Evolutionary conservation across 257 asterid genomes (phyloP), one percentile per base, ranked within the genome.

Genomic region (Verbena officinalis): DNA sequence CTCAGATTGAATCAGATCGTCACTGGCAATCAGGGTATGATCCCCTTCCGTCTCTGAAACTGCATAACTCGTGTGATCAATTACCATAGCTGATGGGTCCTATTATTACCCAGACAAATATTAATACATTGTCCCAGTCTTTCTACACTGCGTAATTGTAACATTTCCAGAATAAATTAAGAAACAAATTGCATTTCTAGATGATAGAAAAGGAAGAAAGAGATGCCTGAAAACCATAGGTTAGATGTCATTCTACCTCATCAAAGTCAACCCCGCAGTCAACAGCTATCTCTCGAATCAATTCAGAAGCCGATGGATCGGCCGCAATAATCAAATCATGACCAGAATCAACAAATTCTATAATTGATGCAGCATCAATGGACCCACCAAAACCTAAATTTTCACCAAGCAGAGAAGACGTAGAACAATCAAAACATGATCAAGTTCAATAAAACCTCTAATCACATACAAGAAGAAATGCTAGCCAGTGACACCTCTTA

Each of bases 211-310:
- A 19, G 51, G 21, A 22, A 55, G 6, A 9, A 24, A 33, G 19
- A 40, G 13, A 22, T 22, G 58, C 67, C 38, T 42, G 7, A 19
- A 38, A 45, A 44, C 43, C 54, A 22, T 45, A 55, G 3, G 12
- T 4, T 20, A 20, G 4, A 43, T 16, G 39, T 19, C 55, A 30
- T n/a, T 19, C 19, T 66, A 85, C 96, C 97, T 90, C 97, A 67
- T 90, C 96, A 57, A 90, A 85, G 74, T 90, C 96, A 80, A 85
- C 84, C 55, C 96, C 97, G 62, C 96, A 85, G 65, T 90, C 96
- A 2, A 80, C 74, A 30, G 92, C 95, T 70, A 90, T 81, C 67
- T 85, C 92, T 13, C 89, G 84, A 73, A 90, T 84, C 62, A 82
- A 66, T 68, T 87, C 97, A 16, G 97, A 87, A 14, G 90, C 68